Evolutionary conservation across 257 asterid species (phyloP), one percentile per base, ranked within the genome.

Genomic region (Jacaranda copaia): DNA sequence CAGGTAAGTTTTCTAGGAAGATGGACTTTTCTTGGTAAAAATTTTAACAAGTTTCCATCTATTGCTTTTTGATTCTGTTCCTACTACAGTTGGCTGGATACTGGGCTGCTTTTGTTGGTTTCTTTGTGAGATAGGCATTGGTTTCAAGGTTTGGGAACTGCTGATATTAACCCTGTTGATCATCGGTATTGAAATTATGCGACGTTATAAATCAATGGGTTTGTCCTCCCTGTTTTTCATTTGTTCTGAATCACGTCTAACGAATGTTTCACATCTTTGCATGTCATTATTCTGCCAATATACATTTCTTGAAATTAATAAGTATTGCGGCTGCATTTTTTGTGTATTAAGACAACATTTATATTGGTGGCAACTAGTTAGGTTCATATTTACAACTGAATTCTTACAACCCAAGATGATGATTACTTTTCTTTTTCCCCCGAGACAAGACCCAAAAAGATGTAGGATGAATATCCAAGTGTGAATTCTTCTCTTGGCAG

Each of bases 31-130:
- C 51, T 36, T 19, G 40, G 36, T 68, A 32, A 63, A 67, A 8
- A 36, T 5, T 59, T 18, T 13, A 19, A 78, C 20, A 18, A 43
- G 45, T 75, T 58, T 45, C 2, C 19, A 53, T 77, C 39, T 49
- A 15, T 19, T 62, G 49, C 68, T 55, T 73, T 32, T 20, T 72
- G 32, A 68, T 75, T 57, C 35, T 62, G 73, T 76, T 66, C 56
- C 38, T 15, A 9, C 42, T 20, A 15, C 93, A 91, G 99, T 79
- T 95, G 88, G 86, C 86, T 56, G 96, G 97, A 79, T 93, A 95
- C 77, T 74, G 88, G 91, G 88, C 79, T 61, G 91, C 93, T 15
- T 6, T 93, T 5, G 6, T 82, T 19, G 86, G 87, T 48, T 36
- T 93, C 68, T 84, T 94, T 73, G 58, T 55, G 39, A 79, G 89